Evolutionary conservation across 1,139 yeast genomes (phyloP), one percentile per base, ranked within the genome.

Genomic region (Starmera stellimalicola): DNA sequence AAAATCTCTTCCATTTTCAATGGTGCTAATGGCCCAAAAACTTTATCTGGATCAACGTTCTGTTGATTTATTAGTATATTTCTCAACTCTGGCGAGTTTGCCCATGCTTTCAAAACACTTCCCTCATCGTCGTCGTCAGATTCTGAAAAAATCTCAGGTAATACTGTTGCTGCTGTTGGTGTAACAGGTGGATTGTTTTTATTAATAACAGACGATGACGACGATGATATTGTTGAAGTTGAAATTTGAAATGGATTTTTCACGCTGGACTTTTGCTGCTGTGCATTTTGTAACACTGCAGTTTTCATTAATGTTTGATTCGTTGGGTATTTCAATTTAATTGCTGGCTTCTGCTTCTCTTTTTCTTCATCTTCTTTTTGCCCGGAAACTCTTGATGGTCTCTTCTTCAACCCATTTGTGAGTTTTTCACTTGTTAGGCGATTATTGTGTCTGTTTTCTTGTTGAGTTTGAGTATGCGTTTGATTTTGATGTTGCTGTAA

Each of bases 1-100:
- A 84, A 82, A 15, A 84, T 74, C 41, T 77, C 84, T 31, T 73
- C 80, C 53, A 83, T 70, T 31, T 76, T 71, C 37, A 83, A 58
- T 4, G 76, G 74, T 0, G 83, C 80, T 18, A 81, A 70, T 11
- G 83, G 81, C 0, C 95, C 95, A 62, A 88, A 87, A 1, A 87
- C 71, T 4, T 67, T 52, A 35, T 68, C 73, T 0, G 95, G 95
- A 51, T 87, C 80, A 37, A 79, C 60, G 15, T 58, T 55, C 40
- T 70, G 73, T 52, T 83, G 94, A 31, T 64, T 58, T 29, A 66
- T 54, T 29, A 84, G 62, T 26, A 69, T 60, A 34, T 60, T 60
- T 27, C 69, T 66, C 30, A 80, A 60, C 39, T 70, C 76, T 2
- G 84, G 81, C 0, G 84, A 68, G 37, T 69, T 66, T 1, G 91